Base-by-base conservation (phyloP, 371 early-diverging fungal species). In the Dinochytrium kinnereticum region DNA sequence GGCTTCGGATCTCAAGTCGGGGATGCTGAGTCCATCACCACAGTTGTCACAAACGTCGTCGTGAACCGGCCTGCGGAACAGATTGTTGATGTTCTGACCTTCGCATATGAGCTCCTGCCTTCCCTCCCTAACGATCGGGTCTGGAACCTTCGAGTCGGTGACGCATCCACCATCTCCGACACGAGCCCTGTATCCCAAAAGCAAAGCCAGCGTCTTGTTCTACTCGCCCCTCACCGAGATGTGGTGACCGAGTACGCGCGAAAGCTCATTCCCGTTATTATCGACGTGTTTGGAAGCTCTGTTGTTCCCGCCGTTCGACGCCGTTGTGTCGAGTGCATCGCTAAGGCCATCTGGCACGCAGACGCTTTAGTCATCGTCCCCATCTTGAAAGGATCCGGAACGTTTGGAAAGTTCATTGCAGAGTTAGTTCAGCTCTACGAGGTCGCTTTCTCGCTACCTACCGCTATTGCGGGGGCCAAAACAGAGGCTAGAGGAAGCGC, bases 31-130 rank as follows among this genome's bases (percentile, higher is more conserved):
- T 59, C 55, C 0, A 13, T 77, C 36, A 61, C 77, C 7, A 44
- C 76, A 26, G 77, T 75, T 17, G 73, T 78, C 26, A 82, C 85
- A 36, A 74, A 79, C 7, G 77, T 76, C 51, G 72, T 87, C 31
- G 84, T 82, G 0, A 69, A 75, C 0, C 80, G 85, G 5, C 79
- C 88, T 24, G 76, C 80, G 34, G 87, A 88, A 0, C 84, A 86
- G 59, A 51, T 89, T n/a, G 70, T 79, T 24, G 86, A 88, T 44
- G 80, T 86, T 7, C 68, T 90, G n/a, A 75, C 70, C 10, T 72
- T 87, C 26, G 80, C 86, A 1, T 78, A 78, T 0, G 90, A 91
- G 65, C 66, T 92, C 21, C 77, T 93, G 55, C 92, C 94, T 1
- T 50, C 89, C 0, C 77, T 93, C n/a, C 91, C 92, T 0, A 88